phyloP scores from a whole-genome alignment of 805 yeast species.

The Saccharomycopsis fibuligera region DNA sequence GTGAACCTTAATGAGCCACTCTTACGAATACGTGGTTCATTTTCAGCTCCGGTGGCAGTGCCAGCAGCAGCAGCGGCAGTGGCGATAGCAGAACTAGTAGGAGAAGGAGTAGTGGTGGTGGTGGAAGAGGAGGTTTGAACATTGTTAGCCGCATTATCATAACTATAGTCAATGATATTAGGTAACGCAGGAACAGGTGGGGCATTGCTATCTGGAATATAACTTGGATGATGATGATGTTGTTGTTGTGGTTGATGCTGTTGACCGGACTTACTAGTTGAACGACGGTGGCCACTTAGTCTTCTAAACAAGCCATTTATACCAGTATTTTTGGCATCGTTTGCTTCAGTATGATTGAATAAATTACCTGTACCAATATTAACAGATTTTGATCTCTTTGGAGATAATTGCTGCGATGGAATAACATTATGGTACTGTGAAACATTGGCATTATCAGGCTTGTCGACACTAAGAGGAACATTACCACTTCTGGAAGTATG shows the following conservation, averaged over 20 bases:
- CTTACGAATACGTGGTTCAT: constrained; percentile 8
- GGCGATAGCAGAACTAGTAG: too few relatives aligned
- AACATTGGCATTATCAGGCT: background rate
- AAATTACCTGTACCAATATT: constrained; percentile 1
- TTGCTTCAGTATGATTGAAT: background rate
- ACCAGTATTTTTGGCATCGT: constrained; percentile 9
- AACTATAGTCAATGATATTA: constrained; percentile 6
- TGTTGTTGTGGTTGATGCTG: background rate
- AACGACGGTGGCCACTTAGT: constrained; percentile 27
- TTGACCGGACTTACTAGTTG: constrained; percentile 5
- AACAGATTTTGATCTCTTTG: constrained; percentile 18
- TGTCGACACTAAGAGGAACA: background rate
- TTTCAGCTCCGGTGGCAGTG: background rate
- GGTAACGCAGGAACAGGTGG: constrained; percentile 22
- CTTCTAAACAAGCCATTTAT: constrained; percentile 28
- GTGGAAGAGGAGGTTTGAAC: too few relatives aligned
- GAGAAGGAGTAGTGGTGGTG: too few relatives aligned
- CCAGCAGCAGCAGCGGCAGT: background rate
- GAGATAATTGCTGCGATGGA: constrained; percentile 18
- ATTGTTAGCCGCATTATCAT: constrained; percentile 4
- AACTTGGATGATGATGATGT: constrained; percentile 10
- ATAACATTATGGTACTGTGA: background rate
- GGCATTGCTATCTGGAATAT: constrained; percentile 21
- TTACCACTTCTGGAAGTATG: constrained; percentile 29
- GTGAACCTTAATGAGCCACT: constrained; percentile 16